Percentiles rank a stretch among this genome's conserved stretches.
These are phyloP conservation scores for Aureobasidium sp. DNA, from an alignment of 2,329 filamentous ascomycete genomes.

Conservation along the genomic window DNA sequence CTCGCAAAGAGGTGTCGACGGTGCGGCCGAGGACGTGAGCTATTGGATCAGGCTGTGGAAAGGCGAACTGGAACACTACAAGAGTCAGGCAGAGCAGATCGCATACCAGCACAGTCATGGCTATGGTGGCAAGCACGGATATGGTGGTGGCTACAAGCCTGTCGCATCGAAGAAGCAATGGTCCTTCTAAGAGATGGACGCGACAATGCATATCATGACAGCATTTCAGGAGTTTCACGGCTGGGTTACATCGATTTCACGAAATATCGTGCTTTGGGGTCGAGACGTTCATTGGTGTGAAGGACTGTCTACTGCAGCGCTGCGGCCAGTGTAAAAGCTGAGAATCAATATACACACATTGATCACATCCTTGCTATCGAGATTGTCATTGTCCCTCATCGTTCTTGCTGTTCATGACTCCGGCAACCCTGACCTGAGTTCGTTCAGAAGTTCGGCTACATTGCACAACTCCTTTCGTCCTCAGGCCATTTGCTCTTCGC, in stretches of 20 bases:
- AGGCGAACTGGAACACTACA: conserved; percentile 30
- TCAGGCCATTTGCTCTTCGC: too few relatives aligned
- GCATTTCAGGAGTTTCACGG: conserved; percentile 1
- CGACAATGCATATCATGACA: not conserved
- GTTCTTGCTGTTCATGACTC: not conserved
- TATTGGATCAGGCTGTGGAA: conserved; percentile 29
- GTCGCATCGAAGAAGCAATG: conserved; percentile 1
- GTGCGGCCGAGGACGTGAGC: conserved; percentile 51
- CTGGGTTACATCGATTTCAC: not conserved
- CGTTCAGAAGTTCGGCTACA: not conserved
- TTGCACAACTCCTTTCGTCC: too few relatives aligned
- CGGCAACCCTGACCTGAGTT: not conserved
- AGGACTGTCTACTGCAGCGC: not conserved
- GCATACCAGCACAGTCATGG: not conserved
- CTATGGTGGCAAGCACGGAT: not conserved
- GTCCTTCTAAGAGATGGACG: not conserved
- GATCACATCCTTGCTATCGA: not conserved
- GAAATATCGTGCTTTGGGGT: not conserved
- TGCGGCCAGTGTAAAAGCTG: not conserved
- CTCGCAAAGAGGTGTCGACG: conserved; percentile 54
- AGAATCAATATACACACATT: not conserved
- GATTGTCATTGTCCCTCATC: not conserved
- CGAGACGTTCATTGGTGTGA: not conserved
- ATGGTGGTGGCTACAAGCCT: not conserved
- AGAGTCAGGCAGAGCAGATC: conserved; percentile 20